These are phyloP conservation scores for Sporothrix phasma DNA, from an alignment of 2,329 filamentous ascomycete genomes.

Conservation along the genomic window DNA sequence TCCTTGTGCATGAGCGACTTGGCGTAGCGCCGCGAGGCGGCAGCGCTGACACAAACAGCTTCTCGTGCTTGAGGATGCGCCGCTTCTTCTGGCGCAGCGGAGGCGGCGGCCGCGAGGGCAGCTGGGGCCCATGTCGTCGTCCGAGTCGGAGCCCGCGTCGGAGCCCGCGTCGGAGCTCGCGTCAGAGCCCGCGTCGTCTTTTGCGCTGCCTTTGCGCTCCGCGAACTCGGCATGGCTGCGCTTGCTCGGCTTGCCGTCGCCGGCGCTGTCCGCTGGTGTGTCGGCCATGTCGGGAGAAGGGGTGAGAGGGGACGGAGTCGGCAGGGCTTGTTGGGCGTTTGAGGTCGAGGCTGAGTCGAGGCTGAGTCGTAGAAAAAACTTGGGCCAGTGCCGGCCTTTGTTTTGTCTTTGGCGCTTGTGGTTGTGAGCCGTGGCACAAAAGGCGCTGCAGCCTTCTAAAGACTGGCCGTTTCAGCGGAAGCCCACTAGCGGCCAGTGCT, in stretches of 20 bases:
- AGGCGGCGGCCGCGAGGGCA: slow-evolving; percentile 66
- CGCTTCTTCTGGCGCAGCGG: slow-evolving; percentile 69
- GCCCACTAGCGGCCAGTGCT: neutral
- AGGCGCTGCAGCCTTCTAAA: neutral
- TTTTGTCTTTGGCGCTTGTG: neutral
- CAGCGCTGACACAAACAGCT: slow-evolving; percentile 84
- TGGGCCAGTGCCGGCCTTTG: neutral
- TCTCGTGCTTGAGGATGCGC: slow-evolving; percentile 84
- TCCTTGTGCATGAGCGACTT: slow-evolving; percentile 99
- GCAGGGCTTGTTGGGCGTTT: neutral
- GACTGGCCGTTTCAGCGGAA: neutral
- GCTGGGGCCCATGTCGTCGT: slow-evolving; percentile 91
- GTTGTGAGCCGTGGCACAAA: neutral
- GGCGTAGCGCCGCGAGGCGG: slow-evolving; percentile 76
- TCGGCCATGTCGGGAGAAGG: slow-evolving; percentile 12
- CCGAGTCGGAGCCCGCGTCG: slow-evolving; percentile 37
- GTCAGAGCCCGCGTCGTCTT: slow-evolving; percentile 4
- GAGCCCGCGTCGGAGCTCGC: slow-evolving; percentile 5
- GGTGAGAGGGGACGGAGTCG: neutral
- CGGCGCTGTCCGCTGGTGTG: slow-evolving; percentile 23
- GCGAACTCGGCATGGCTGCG: slow-evolving; percentile 48
- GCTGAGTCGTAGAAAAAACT: slow-evolving; percentile 3
- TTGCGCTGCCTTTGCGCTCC: slow-evolving; percentile 30
- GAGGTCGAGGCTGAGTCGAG: neutral
- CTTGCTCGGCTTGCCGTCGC: slow-evolving; percentile 37